A percentile compares a stretch with the other conserved stretches of the same genome.
Conservation (phyloP, 805 yeast species). For the Candida nitratophila region DNA sequence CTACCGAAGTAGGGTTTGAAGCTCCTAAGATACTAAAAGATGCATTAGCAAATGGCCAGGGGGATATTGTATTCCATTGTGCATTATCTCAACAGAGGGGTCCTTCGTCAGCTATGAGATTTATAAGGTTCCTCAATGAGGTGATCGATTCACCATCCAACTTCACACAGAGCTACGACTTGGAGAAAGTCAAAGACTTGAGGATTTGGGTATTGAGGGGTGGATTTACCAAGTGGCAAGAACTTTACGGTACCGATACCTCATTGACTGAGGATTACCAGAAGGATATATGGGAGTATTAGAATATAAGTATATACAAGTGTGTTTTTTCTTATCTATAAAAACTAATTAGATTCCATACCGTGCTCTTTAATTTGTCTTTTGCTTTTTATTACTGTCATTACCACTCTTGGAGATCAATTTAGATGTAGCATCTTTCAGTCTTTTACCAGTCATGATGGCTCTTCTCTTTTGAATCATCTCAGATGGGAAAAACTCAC, state of each 20-base stretch:
- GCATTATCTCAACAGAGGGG: conserved; percentile 89
- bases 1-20: conserved; percentile 33
- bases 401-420: conserved; percentile 21
- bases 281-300: conserved; percentile 31
- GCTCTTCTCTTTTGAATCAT: conserved; percentile 39
- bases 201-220: conserved; percentile 68
- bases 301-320: conserved; percentile 2
- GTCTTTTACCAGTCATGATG: conserved; percentile 49
- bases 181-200: conserved; percentile 28
- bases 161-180: conserved; percentile 8
- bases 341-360: too few relatives aligned
- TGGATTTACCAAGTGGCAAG: conserved; percentile 85
- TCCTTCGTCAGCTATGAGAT: conserved; percentile 71
- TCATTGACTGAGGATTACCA: conserved; percentile 55
- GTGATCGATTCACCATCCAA: conserved; percentile 13
- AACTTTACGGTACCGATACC: conserved; percentile 58
- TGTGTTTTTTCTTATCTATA: too few relatives aligned
- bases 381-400: neutral
- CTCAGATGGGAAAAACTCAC: conserved; percentile 64
- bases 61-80: conserved; percentile 80
- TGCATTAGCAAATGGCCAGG: conserved; percentile 25
- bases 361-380: neutral
- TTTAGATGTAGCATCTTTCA: conserved; percentile 50
- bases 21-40: conserved; percentile 31
- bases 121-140: conserved; percentile 39